Evolutionary conservation across 2,329 filamentous ascomycete genomes (phyloP), one percentile per base, ranked within the genome.

Genomic region (Mycosphaerella sp.): DNA sequence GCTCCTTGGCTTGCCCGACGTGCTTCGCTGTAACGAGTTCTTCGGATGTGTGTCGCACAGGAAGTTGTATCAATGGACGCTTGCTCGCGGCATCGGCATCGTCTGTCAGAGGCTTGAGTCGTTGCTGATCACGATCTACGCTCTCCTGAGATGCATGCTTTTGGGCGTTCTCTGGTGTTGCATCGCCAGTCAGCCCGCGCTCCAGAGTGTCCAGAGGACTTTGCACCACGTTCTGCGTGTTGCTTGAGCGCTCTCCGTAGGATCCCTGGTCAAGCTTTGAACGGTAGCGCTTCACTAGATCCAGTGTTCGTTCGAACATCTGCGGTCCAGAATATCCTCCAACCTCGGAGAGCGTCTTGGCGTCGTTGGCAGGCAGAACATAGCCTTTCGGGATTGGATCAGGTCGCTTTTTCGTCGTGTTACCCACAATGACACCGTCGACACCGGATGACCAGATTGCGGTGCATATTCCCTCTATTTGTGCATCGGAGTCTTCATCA

Each of bases 401-500:
- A 0, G 84, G 79, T 39, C 93, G 79, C 58, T 84, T 80, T 71
- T 93, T 95, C 2, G 93, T 98, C 0, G 93, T 98, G 74, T 98
- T 98, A 9, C 91, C 93, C 3, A 98, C 91, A 56, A 98, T 96
- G 32, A 98, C 82, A 25, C 93, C 93, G 62, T 96, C 90, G 1
- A 97, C 90, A 6, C 90, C 90, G 54, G 87, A 89, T 59, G 77
- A 76, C 75, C 82, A 86, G 10, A 95, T 84, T 0, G 90, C 90
- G 61, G 89, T 81, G 54, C 89, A 91, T 50, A 98, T 95, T 7
- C 90, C 93, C 37, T 84, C 79, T 55, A 98, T 81, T 67, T 98
- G 89, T 50, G 82, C 75, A 46, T 89, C 83, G 16, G 85, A 82
- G 67, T 96, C 89, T 71, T 97, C 93, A 62, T 98, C 93, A 0